A percentile compares a stretch with the other conserved stretches of the same genome.
Evolutionary conservation across 2,329 filamentous ascomycete genomes (phyloP).

Genomic region (Phialophora tarda): DNA sequence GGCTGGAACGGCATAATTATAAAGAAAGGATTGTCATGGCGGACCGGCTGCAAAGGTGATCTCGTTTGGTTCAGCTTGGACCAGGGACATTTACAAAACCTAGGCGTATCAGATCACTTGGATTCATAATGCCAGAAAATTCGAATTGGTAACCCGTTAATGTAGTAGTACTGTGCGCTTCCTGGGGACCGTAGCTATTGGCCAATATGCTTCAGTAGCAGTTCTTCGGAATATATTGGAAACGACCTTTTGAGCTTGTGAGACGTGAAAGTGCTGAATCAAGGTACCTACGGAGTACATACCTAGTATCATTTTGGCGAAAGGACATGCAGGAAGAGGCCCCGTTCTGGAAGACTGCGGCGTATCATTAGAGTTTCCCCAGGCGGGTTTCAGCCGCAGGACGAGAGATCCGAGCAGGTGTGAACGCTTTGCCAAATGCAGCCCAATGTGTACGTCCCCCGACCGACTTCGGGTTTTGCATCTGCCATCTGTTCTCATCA

Average conservation of each 20-base stretch:
- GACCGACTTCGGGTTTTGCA: no score
- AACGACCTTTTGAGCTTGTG: neutral
- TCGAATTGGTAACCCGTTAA: neutral
- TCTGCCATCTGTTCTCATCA: neutral
- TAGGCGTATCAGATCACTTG: neutral
- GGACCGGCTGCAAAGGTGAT: neutral
- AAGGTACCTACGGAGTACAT: neutral
- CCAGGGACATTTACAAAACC: neutral
- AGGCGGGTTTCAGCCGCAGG: neutral
- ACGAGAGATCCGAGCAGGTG: neutral
- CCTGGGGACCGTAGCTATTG: no score
- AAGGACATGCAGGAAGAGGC: neutral
- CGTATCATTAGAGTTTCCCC: neutral
- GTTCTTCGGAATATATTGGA: neutral
- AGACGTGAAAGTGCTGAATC: neutral
- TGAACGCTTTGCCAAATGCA: neutral
- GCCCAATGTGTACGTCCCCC: conserved; percentile 2
- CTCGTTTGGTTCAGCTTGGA: neutral
- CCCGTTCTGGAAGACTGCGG: neutral
- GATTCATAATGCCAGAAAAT: neutral
- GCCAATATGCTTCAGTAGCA: no score
- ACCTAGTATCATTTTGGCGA: no score
- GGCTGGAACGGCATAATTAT: neutral
- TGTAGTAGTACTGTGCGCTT: neutral
- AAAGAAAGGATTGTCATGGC: neutral